Base-by-base conservation (phyloP, 2,329 filamentous ascomycete genomes). In the Aspergillus vadensis region DNA sequence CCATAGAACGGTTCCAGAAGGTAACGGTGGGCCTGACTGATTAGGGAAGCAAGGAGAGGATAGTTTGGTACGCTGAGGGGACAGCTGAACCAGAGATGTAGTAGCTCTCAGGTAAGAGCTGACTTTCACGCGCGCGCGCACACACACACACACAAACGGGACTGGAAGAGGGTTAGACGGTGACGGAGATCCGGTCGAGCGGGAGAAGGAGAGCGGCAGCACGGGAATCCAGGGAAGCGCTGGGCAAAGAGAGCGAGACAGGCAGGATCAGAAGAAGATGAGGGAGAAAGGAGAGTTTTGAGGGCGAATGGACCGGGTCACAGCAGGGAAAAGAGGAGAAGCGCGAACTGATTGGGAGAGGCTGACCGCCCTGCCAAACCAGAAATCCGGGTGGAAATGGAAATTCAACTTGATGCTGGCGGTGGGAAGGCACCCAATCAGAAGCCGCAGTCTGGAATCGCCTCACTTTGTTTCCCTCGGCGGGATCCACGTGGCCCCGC, bases 401-500 rank as follows among this genome's bases (percentile, higher is more conserved):
- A 44, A 21, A 21, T 21, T 21, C 32, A 21, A 36, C 10, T 36
- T 14, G 32, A 36, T 36, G 32, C 52, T 55, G 52, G 52, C 52
- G 52, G 52, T 55, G 53, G 32, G 53, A 55, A 27, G 53, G 53
- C 53, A 55, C 32, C 53, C 53, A 55, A 55, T 55, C 25, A n/a
- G 25, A 30, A n/a, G 8, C 38, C 15, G 12, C 9, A 21, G 50
- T 54, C 41, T 30, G 25, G 41, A 62, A 55, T 59, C 64, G 69
- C 67, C 67, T 70, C 69, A 70, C 70, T 71, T 68, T 66, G 58
- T n/a, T n/a, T 41, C 55, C 36, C 59, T 52, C 51, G 43, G 58
- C 61, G 57, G 61, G 64, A 67, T 71, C 67, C 68, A 71, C 69
- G 69, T 72, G 69, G 69, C 66, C 67, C 69, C 67, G 68, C 68